Evolutionary conservation across 345 rosid genomes (phyloP), one percentile per base, ranked within the genome.

Genomic region (Isatis tinctoria): DNA sequence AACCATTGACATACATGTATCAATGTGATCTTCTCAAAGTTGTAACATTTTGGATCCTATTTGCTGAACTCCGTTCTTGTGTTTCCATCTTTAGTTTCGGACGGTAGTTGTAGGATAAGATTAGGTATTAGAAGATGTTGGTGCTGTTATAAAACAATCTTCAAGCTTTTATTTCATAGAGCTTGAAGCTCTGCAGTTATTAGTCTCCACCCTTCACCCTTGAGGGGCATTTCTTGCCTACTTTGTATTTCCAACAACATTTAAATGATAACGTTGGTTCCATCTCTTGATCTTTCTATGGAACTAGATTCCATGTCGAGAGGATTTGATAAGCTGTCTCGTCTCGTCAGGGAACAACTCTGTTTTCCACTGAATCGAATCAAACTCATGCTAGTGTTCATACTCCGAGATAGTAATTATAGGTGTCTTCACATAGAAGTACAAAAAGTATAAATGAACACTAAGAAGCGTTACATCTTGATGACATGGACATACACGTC

Each of bases 21-120:
- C 22, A 52, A 33, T 41, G 41, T 12, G 17, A 62, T 54, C 54
- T 22, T 69, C 47, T 60, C 48, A 36, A 48, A 26, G 74, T 60
- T 60, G 79, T 33, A 75, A 41, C 79, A 51, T 47, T 66, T 10
- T 66, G 72, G 30, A 43, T 6, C 28, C 69, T 37, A 52, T 16
- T 48, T 37, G 24, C 12, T 61, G 52, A 61, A 51, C 22, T 18
- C 27, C 5, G 27, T 59, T 47, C 67, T 58, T 74, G 17, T 59
- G 53, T 10, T 74, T 74, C 53, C 51, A 4, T 67, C 53, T 59
- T 48, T 58, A 57, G 72, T 48, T 58, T 66, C 30, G 36, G 60
- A 65, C 28, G 12, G 66, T 65, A 45, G 72, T 22, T 73, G 5
- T 73, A 54, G 70, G 43, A 65, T 43, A 73, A 32, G 27, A 64